These are phyloP conservation scores for Oryza coarctata DNA, from an alignment of 176 grass and related monocot genomes.

Conservation along the genomic window DNA sequence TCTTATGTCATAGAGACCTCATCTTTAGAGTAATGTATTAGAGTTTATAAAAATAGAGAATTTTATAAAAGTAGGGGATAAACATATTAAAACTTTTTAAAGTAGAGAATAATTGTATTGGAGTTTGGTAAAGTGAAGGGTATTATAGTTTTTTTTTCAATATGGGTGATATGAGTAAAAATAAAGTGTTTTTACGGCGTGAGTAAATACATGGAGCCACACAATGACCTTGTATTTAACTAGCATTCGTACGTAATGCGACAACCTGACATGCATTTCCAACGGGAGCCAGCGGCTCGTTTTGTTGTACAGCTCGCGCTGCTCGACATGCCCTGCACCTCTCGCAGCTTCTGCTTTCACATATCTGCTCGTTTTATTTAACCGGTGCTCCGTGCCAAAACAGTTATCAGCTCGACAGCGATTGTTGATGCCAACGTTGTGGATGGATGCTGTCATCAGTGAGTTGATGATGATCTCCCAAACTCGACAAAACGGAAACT, in stretches of 20 bases:
- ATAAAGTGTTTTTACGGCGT: no score
- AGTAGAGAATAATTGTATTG: no score
- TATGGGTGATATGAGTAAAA: no score
- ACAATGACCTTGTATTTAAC: neutral
- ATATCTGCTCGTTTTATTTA: neutral
- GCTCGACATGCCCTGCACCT: neutral
- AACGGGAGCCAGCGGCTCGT: neutral
- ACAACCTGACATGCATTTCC: neutral
- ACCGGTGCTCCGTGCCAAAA: neutral
- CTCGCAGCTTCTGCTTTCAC: neutral
- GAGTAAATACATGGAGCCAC: neutral
- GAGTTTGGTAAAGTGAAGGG: no score
- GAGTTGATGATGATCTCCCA: neutral
- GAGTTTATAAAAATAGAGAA: no score
- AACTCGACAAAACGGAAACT: neutral
- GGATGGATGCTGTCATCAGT: neutral
- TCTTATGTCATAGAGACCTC: no score
- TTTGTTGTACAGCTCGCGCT: neutral
- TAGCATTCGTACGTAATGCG: neutral
- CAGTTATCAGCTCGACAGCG: neutral
- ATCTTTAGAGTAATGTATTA: no score
- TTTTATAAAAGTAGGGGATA: no score
- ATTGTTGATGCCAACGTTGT: neutral
- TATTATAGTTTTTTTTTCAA: no score
- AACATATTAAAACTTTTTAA: no score